These are phyloP conservation scores for Discostella stelligera DNA, from an alignment of 352 stramenopile species.

Conservation along the genomic window DNA sequence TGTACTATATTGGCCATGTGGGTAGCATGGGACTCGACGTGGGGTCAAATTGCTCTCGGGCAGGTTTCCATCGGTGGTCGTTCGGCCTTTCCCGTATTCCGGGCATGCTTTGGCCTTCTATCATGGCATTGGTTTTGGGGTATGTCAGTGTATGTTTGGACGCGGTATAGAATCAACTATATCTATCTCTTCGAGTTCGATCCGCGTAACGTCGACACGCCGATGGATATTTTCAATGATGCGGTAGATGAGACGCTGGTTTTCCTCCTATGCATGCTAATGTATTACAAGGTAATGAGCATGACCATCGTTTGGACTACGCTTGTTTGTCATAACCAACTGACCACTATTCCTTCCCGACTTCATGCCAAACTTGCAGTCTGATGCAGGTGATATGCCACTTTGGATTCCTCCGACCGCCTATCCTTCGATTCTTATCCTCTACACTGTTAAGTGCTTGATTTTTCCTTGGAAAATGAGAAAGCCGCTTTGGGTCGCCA, in stretches of 20 bases:
- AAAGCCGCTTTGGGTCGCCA: conserved; percentile 85
- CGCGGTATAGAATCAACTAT: conserved; percentile 87
- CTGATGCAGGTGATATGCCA: conserved; percentile 69
- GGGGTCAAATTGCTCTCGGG: conserved; percentile 71
- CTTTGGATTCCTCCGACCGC: conserved; percentile 82
- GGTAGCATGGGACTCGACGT: conserved; percentile 93
- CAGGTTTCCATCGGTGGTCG: conserved; percentile 77
- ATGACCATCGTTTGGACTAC: conserved; percentile 7
- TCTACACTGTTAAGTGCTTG: conserved; percentile 92
- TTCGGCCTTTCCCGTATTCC: conserved; percentile 91
- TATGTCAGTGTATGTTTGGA: conserved; percentile 91
- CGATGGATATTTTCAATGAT: conserved; percentile 91
- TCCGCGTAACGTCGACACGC: conserved; percentile 82
- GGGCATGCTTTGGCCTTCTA: conserved; percentile 91
- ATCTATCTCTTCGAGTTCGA: conserved; percentile 95
- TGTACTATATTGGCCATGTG: conserved; percentile 53
- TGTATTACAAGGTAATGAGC: conserved; percentile 93
- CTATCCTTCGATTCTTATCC: conserved; percentile 89
- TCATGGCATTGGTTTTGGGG: conserved; percentile 95
- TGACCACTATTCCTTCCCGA: neutral
- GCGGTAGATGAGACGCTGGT: conserved; percentile 95
- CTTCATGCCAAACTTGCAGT: conserved; percentile 15
- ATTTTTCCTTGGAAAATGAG: conserved; percentile 88
- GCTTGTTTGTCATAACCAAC: neutral
- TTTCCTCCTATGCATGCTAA: conserved; percentile 91